phyloP scores from a whole-genome alignment of 257 asterid species.

The Nicotiana noctiflora region DNA sequence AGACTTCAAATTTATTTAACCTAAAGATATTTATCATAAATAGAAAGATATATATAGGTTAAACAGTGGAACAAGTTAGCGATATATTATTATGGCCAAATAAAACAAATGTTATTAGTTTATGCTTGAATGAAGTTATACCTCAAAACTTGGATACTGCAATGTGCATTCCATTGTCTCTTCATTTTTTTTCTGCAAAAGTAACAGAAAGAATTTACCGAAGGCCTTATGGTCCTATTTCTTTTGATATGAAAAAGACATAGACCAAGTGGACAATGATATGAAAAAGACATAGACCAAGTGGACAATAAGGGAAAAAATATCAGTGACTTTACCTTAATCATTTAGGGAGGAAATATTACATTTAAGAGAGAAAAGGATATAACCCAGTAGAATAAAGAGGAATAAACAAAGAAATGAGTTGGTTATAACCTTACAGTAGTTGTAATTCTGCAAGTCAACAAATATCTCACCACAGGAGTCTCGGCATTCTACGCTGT shows the following conservation, averaged over 20 bases:
- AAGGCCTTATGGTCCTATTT: constrained; percentile 12
- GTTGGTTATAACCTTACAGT: constrained; percentile 58
- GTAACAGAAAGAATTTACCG: constrained; percentile 5
- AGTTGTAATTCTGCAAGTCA: constrained; percentile 78
- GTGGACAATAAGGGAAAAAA: background rate
- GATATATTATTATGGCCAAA: background rate
- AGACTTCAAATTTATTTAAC: background rate
- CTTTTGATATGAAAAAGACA: background rate
- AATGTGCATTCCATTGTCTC: constrained; percentile 54
- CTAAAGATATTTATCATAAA: background rate
- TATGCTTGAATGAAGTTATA: constrained; percentile 18
- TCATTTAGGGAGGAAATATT: background rate
- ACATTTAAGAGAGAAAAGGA: constrained; percentile 9
- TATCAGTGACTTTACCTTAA: background rate
- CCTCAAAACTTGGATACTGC: constrained; percentile 86
- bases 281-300: too few species aligned
- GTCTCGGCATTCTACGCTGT: constrained; percentile 87
- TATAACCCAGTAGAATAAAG: background rate
- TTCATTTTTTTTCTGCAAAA: constrained; percentile 58
- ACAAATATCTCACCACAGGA: constrained; percentile 94
- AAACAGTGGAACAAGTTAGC: background rate
- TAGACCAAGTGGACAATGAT: too few species aligned
- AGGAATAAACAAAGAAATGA: background rate
- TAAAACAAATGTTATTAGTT: background rate
- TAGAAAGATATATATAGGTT: background rate